Conservation (phyloP, 2,329 filamentous ascomycete genomes). For the Fusarium tjaetaba region DNA sequence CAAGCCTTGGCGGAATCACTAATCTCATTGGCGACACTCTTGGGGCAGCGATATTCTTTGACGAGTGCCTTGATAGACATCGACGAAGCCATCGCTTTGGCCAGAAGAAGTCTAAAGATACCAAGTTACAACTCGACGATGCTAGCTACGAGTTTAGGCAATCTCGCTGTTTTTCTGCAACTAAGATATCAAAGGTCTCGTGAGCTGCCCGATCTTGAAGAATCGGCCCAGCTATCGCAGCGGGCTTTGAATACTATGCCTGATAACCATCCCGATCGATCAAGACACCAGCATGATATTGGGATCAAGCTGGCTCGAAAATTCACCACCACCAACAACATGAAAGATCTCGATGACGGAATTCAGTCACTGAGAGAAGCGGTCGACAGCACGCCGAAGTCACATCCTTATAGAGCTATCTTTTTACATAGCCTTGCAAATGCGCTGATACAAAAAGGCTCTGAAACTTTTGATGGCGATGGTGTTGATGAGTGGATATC, state of each 20-base stretch:
- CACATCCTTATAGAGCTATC: neutral
- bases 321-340: neutral
- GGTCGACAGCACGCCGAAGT: rapidly evolving
- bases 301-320: neutral
- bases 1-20: neutral
- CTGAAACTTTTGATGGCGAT: neutral
- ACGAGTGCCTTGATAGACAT: neutral
- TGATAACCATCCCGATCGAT: neutral
- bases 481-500: neutral
- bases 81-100: neutral
- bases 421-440: neutral
- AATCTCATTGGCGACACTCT: neutral
- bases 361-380: neutral
- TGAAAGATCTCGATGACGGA: neutral
- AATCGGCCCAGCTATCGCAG: neutral
- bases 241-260: neutral
- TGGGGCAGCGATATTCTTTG: neutral
- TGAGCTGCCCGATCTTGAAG: neutral
- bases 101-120: neutral
- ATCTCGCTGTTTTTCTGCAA: neutral
- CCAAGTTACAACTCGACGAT: neutral
- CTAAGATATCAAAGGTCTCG: neutral
- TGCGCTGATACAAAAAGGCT: neutral
- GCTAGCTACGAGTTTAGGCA: neutral
- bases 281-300: neutral